Evolutionary conservation across 805 yeast genomes (phyloP), one percentile per base, ranked within the genome.

Genomic region (Komagataella mondaviorum): DNA sequence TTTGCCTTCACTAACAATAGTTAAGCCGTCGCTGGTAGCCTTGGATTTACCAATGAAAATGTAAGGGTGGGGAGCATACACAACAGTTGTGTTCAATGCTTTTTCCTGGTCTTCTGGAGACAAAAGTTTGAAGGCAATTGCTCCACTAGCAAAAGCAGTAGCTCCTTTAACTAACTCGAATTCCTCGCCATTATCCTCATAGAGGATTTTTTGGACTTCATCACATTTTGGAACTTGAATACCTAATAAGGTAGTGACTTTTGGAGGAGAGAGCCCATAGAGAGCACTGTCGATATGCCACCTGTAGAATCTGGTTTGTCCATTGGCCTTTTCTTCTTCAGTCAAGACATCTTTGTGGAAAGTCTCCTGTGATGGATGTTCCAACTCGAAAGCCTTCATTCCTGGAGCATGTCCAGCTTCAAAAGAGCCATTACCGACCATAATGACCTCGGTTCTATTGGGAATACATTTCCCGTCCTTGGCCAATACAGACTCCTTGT

Each of bases 231-330:
- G 96, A 14, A 86, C 91, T 60, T 81, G 77, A 55, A 88, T 80
- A 3, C 96, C 96, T 50, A 88, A 72, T 55, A 88, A 73, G 1
- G 96, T 88, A 12, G 96, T 88, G 44, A 83, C 85, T 57, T 84
- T 78, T 30, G 96, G 96, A 24, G 96, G 96, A 14, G 90, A 79
- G 58, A 88, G 74, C 44, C 79, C 95, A 60, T 88, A 88, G 45
- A 88, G 73, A 4, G 96, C 96, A 44, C 93, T 83, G 66, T 88
- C 96, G 56, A 88, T 87, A 68, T 88, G 96, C 96, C 96, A 88
- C 68, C 96, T 78, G 76, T 88, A 88, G 65, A 82, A 88, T 59
- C 95, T 75, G 2, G 96, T 88, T 64, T 77, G 76, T 50, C 81
- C 78, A 22, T 77, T 61, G 6, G 71, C 76, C 55, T 83, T 76